Conservation (phyloP, 768 basidiomycete species). For the Rhodosporidiobolus sp. region DNA sequence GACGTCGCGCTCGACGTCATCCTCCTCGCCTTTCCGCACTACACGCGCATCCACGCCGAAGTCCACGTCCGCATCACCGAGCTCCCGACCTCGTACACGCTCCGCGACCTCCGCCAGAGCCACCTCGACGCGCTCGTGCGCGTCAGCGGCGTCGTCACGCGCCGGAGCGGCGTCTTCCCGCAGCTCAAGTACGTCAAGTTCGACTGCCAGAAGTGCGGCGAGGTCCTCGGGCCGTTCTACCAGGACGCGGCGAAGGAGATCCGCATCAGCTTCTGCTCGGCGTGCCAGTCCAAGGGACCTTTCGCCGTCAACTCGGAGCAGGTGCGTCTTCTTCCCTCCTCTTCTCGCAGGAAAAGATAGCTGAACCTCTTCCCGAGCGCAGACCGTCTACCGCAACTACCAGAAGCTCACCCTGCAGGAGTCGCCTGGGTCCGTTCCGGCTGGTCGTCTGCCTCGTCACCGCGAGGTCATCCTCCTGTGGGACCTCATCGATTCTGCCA, state of each 20-base stretch:
- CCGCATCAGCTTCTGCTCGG: conserved; percentile 86
- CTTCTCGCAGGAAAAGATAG: neutral
- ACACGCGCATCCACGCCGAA: conserved; percentile 95
- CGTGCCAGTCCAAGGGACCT: conserved; percentile 91
- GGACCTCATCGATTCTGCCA: conserved; percentile 97
- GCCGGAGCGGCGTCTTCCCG: conserved; percentile 95
- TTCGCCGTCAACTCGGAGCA: conserved; percentile 96
- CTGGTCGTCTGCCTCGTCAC: conserved; percentile 92
- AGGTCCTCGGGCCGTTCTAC: conserved; percentile 93
- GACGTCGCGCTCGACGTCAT: conserved; percentile 91
- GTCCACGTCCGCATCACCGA: conserved; percentile 96
- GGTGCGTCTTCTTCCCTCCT: conserved; percentile 50
- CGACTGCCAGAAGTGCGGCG: conserved; percentile 90
- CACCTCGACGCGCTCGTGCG: conserved; percentile 94
- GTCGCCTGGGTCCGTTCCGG: conserved; percentile 94
- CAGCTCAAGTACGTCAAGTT: conserved; percentile 99
- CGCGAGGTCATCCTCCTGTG: conserved; percentile 94
- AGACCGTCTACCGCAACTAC: conserved; percentile 98
- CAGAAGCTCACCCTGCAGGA: conserved; percentile 99
- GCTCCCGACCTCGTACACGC: conserved; percentile 79
- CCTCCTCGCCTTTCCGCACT: conserved; percentile 89
- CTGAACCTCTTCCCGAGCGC: neutral
- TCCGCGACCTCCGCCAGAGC: conserved; percentile 86
- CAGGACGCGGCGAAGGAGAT: conserved; percentile 95
- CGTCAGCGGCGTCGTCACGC: conserved; percentile 90